Percentiles rank a stretch among this genome's conserved stretches.
Evolutionary conservation across 306 rosid species (phyloP).

Genomic region (Castanea sativa): DNA sequence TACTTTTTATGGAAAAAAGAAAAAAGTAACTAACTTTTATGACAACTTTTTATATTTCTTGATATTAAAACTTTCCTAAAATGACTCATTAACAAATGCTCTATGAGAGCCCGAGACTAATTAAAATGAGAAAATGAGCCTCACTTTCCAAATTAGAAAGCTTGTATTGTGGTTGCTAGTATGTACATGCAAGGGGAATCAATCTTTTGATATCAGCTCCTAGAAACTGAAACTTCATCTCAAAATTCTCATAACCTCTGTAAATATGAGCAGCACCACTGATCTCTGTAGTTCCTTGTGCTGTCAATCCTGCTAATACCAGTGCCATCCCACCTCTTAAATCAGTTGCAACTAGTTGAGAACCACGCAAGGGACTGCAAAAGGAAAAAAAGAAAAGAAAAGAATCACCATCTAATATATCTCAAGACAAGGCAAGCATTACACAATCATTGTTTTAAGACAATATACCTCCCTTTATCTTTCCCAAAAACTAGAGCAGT

Average conservation of each 20-base stretch:
- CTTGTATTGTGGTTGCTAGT: background rate
- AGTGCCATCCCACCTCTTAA: constrained; percentile 39
- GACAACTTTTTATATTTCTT: no score
- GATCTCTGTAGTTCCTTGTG: constrained; percentile 35
- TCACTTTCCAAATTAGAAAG: background rate
- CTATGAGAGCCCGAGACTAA: no score
- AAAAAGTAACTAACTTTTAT: no score
- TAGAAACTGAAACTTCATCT: constrained; percentile 22
- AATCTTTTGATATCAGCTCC: constrained; percentile 32
- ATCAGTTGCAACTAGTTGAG: constrained; percentile 25
- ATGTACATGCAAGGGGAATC: background rate
- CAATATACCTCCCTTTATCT: constrained; percentile 29
- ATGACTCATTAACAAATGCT: no score
- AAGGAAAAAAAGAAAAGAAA: background rate
- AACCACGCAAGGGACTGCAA: constrained; percentile 23
- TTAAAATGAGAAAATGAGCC: background rate
- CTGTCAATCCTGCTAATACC: constrained; percentile 32
- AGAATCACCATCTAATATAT: background rate
- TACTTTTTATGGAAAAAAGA: no score
- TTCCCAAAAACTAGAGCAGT: constrained; percentile 35
- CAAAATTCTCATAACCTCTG: constrained; percentile 35
- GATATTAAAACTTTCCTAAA: no score
- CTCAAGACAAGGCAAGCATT: background rate
- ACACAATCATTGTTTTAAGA: background rate
- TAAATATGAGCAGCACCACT: constrained; percentile 23